phyloP scores from a whole-genome alignment of 2,329 filamentous ascomycete genomes.

The Cladorrhinum sp. region DNA sequence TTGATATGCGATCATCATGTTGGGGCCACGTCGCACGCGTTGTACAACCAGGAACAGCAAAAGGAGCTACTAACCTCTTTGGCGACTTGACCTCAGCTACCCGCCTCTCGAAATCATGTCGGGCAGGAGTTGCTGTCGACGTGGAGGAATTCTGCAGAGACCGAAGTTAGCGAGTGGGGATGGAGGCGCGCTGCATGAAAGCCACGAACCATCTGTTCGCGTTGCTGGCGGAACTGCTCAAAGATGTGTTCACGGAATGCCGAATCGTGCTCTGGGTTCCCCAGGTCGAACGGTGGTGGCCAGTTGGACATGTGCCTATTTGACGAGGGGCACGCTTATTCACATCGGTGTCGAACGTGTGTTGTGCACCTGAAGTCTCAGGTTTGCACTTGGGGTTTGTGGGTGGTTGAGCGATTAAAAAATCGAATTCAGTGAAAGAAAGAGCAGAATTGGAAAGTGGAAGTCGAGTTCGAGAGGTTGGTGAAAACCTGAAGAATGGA shows the following conservation, averaged over 20 bases:
- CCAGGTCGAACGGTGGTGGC: slow-evolving; percentile 24
- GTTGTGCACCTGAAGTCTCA: slow-evolving; percentile 6
- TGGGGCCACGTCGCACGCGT: slow-evolving; percentile 25
- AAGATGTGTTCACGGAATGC: slow-evolving; percentile 28
- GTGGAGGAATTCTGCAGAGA: slow-evolving; percentile 62
- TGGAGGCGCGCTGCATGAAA: background rate
- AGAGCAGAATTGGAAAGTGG: slow-evolving; percentile 13
- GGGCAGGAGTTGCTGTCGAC: slow-evolving; percentile 68
- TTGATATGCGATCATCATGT: slow-evolving; percentile 84
- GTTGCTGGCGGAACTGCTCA: slow-evolving; percentile 27
- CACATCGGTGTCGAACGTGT: slow-evolving; percentile 26
- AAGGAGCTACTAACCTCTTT: slow-evolving; percentile 70
- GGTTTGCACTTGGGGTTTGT: slow-evolving; percentile 13
- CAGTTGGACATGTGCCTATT: slow-evolving; percentile 31
- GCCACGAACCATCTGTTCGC: slow-evolving; percentile 30
- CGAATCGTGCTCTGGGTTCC: slow-evolving; percentile 23
- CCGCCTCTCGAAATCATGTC: slow-evolving; percentile 74
- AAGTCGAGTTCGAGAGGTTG: slow-evolving; percentile 7
- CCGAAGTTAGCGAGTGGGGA: slow-evolving; percentile 15
- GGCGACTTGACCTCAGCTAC: slow-evolving; percentile 81
- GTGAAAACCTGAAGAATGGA: slow-evolving; percentile 13
- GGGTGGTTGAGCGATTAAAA: slow-evolving; percentile 12
- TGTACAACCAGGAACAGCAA: slow-evolving; percentile 15
- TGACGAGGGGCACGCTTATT: slow-evolving; percentile 13
- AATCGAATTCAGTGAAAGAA: slow-evolving; percentile 11